phyloP scores from a whole-genome alignment of 2,329 filamentous ascomycete species.

The Simplicillium sp. region DNA sequence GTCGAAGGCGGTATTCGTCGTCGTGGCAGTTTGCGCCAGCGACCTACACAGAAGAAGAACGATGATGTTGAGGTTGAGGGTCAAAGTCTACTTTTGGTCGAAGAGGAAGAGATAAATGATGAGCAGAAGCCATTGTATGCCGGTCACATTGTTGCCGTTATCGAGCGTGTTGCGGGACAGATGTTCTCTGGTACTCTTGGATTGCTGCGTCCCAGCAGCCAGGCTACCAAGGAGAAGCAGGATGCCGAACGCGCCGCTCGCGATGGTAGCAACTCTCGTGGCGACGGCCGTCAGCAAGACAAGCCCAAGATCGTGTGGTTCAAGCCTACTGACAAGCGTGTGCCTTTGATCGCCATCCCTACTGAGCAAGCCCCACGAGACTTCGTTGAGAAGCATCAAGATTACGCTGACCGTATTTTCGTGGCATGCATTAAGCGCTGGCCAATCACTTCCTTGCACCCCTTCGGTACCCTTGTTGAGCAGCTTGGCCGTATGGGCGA shows the following conservation, averaged over 20 bases:
- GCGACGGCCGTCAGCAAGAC: conserved; percentile 75
- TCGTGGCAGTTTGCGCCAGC: conserved; percentile 89
- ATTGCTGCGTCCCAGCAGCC: conserved; percentile 88
- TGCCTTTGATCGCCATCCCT: conserved; percentile 93
- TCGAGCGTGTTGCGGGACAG: conserved; percentile 92
- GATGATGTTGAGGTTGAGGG: conserved; percentile 98
- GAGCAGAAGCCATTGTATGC: conserved; percentile 97
- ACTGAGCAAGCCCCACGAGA: conserved; percentile 96
- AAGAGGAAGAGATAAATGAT: conserved; percentile 97
- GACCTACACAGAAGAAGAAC: conserved; percentile 99
- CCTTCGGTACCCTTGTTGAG: conserved; percentile 94
- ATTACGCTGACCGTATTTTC: conserved; percentile 96
- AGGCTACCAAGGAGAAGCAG: conserved; percentile 98
- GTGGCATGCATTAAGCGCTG: conserved; percentile 98
- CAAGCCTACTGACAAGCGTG: conserved; percentile 98
- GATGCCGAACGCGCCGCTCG: conserved; percentile 90
- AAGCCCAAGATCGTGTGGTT: conserved; percentile 99
- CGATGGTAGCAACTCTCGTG: conserved; percentile 63
- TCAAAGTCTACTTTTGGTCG: conserved; percentile 89
- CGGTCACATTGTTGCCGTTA: conserved; percentile 92
- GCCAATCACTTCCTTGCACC: conserved; percentile 98
- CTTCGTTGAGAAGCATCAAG: conserved; percentile 97
- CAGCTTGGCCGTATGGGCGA: conserved; percentile 96
- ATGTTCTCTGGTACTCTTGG: conserved; percentile 98
- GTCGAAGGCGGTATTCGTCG: conserved; percentile 81